Evolutionary conservation across 176 grass and related monocot species (phyloP), one percentile per base, ranked within the genome.

Genomic region (Puccinellia tenuiflora): DNA sequence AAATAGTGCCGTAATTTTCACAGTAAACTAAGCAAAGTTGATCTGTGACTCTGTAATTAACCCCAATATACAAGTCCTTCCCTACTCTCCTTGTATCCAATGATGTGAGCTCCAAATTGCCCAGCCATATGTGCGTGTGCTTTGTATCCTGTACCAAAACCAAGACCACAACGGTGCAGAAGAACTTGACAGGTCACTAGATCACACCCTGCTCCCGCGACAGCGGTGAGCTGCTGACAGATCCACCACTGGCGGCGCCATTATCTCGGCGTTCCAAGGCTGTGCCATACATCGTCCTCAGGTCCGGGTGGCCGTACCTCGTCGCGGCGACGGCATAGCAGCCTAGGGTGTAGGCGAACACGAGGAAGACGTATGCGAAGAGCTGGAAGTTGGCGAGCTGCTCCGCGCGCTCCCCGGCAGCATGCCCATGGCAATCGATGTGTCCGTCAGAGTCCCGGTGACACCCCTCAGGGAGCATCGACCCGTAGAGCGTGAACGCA

Each of bases 401-500:
- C 89, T 96, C 91, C 5, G 80, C 88, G 4, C 96, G 83, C 80
- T 96, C 85, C 69, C 81, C 63, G 11, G 80, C 88, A 7, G 90
- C 93, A 20, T 71, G 89, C 2, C 14, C 5, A 7, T 9, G 85
- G 79, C 96, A 99, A 0, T 75, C 87, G 12, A 99, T 24, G 29
- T 64, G 68, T 7, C 79, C 85, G 20, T 26, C 89, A 3, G 9
- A 46, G 3, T 92, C 89, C 1, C 88, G 86, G 46, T 45, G 71
- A 71, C 96, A 99, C 0, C 93, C 93, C 0, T 33, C 21, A 0
- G 96, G 96, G 43, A 99, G 90, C 96, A 94, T 89, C 1, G 93
- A 64, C 0, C 96, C 96, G 50, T 99, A 99, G 6, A 99, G 91
- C 52, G 90, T 89, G 81, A 96, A 85, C 0, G 96, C 96, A 5